phyloP scores from a whole-genome alignment of 257 asterid genomes.

The Salvia splendens region DNA sequence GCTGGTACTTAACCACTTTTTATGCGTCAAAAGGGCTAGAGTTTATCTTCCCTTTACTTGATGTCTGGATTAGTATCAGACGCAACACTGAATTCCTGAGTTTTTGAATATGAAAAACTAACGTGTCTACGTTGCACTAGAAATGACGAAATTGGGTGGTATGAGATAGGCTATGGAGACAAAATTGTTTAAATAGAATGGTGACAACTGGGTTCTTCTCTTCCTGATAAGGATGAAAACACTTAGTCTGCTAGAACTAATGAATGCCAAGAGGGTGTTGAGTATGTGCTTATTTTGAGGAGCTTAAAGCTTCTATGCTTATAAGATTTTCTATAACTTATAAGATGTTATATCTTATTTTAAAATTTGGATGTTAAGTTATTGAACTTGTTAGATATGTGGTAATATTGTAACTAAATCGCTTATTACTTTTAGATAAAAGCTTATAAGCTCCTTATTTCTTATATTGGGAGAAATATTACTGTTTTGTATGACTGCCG shows the following conservation, averaged over 20 bases:
- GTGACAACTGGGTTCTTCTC: constrained; percentile 11
- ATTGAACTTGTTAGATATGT: not conserved
- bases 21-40: not conserved
- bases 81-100: too few species aligned
- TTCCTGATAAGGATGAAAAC: constrained; percentile 15
- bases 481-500: too few species aligned
- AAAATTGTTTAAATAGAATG: not conserved
- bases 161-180: not conserved
- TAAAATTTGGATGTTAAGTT: not conserved
- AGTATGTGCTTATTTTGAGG: not conserved
- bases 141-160: not conserved
- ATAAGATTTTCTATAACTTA: not conserved
- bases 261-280: not conserved
- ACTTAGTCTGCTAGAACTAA: constrained; percentile 12
- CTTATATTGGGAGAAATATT: too few species aligned
- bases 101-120: too few species aligned
- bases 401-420: not conserved
- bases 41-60: not conserved
- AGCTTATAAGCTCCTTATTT: too few species aligned
- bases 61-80: too few species aligned
- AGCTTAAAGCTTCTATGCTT: not conserved
- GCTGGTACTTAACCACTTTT: not conserved
- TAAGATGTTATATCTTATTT: not conserved
- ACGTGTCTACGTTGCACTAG: not conserved
- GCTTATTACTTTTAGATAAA: not conserved